Base-by-base conservation (phyloP, 139 green algal species). In the Chlamydomonas sp. region DNA sequence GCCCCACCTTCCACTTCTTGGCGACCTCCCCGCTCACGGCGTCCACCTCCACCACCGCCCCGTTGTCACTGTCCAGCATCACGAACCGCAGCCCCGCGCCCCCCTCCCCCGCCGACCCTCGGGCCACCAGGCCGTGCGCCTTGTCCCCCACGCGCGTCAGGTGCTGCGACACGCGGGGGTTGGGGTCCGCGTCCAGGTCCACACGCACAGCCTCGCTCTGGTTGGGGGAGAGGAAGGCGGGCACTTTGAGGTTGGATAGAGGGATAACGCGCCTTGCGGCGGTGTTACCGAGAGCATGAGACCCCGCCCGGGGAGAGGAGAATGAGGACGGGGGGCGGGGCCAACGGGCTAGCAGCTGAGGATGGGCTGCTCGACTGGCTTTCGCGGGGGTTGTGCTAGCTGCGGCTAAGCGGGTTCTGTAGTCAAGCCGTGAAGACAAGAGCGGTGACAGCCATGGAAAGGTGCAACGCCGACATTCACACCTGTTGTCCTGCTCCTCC, bases 31-130 rank as follows among this genome's bases (percentile, higher is more conserved):
- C 85, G 16, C 1, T 81, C 10, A 1, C 18, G 1, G 87, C 87
- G 74, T 93, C 83, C 16, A 95, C 79, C 49, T 3, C 2, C 63
- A 91, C 72, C 57, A 97, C 89, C 1, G 89, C 88, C 0, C 79
- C 92, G 59, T 85, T 79, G 0, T 94, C 92, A 12, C 90, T 95
- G 83, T 97, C 93, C 63, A 97, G 91, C 76, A 94, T 62, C 8
- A 97, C 63, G 17, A 96, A 90, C 20, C 31, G 60, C 57, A 80
- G 31, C 9, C 18, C 14, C 17, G 61, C 73, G 10, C 81, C 68
- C 6, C 89, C 74, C 91, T 89, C 94, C 1, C 84, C 49, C 57
- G n/a, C 63, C 12, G 8, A 5, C 31, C 67, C n/a, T 57, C 79
- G 77, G 3, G 12, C 15, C 60, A 97, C 94, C 57, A 95, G 72